Conservation (phyloP, 176 grass and related monocot species). For the Panicum miliaceum region DNA sequence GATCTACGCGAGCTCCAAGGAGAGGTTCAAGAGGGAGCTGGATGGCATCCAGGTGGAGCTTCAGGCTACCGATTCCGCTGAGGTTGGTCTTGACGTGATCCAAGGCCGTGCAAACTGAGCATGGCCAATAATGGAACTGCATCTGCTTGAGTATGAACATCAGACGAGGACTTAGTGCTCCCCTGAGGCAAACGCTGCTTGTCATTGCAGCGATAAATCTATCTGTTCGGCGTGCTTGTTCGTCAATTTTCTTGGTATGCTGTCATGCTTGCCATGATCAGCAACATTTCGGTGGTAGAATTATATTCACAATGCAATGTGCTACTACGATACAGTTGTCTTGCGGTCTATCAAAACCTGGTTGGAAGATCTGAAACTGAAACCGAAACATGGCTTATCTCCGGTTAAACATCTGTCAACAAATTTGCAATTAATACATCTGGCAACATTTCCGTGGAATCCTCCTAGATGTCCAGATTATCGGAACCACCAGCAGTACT, state of each 20-base stretch:
- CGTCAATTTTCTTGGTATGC: background rate
- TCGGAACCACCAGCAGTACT: too few relatives aligned
- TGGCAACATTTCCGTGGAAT: too few relatives aligned
- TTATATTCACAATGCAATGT: background rate
- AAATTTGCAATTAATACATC: background rate
- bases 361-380: background rate
- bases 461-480: too few relatives aligned
- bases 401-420: background rate
- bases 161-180: conserved; percentile 24
- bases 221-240: background rate
- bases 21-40: conserved; percentile 64
- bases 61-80: conserved; percentile 43
- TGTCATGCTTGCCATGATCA: background rate
- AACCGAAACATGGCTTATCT: background rate
- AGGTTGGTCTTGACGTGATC: conserved; percentile 56
- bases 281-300: background rate
- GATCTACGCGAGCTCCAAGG: conserved; percentile 62
- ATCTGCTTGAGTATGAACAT: conserved; percentile 7
- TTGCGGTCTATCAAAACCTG: background rate
- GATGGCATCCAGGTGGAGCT: conserved; percentile 65
- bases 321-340: background rate
- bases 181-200: conserved; percentile 21
- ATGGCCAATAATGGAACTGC: background rate
- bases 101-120: conserved; percentile 52
- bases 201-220: conserved; percentile 18